Conservation (phyloP, 1,284 basidiomycete species). For the Apiotrichum porosum region DNA sequence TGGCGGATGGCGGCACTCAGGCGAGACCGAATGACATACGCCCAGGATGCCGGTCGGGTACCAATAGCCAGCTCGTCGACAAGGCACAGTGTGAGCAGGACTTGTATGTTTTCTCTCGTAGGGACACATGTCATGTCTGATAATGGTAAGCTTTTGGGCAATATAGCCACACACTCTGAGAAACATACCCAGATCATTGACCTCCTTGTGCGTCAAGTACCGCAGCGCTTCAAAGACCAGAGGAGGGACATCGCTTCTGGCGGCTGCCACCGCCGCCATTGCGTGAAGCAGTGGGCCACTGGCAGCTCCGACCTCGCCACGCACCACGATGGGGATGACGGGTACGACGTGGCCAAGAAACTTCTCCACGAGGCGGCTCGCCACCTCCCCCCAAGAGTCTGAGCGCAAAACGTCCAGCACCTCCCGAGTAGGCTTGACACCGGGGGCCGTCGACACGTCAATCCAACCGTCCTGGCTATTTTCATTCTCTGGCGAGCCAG, state of each 20-base stretch:
- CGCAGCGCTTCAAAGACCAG: constrained; percentile 27
- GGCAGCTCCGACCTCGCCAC: constrained; percentile 18
- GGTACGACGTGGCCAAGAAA: constrained; percentile 20
- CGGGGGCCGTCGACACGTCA: constrained; percentile 3
- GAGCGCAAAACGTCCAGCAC: constrained; percentile 16
- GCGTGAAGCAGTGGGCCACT: constrained; percentile 15
- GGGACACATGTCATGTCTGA: constrained; percentile 21
- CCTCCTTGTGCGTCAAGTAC: constrained; percentile 15
- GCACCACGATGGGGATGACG: constrained; percentile 22
- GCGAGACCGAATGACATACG: constrained; percentile 14
- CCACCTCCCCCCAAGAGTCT: constrained; percentile 23
- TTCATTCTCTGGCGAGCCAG: no score
- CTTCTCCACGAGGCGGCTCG: constrained; percentile 22
- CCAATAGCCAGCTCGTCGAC: constrained; percentile 25
- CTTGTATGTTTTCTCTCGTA: constrained; percentile 23
- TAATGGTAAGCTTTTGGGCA: not conserved
- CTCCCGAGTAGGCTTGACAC: no score
- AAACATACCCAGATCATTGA: constrained; percentile 17
- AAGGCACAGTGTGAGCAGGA: constrained; percentile 19
- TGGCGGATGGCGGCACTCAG: constrained; percentile 21
- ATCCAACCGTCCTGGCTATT: constrained; percentile 25
- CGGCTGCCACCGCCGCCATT: constrained; percentile 27
- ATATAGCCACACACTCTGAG: not conserved
- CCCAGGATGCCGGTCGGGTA: constrained; percentile 14
- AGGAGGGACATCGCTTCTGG: constrained; percentile 19